These are phyloP conservation scores for Cordyceps fumosorosea DNA, from an alignment of 2,329 filamentous ascomycete species.

Conservation along the genomic window DNA sequence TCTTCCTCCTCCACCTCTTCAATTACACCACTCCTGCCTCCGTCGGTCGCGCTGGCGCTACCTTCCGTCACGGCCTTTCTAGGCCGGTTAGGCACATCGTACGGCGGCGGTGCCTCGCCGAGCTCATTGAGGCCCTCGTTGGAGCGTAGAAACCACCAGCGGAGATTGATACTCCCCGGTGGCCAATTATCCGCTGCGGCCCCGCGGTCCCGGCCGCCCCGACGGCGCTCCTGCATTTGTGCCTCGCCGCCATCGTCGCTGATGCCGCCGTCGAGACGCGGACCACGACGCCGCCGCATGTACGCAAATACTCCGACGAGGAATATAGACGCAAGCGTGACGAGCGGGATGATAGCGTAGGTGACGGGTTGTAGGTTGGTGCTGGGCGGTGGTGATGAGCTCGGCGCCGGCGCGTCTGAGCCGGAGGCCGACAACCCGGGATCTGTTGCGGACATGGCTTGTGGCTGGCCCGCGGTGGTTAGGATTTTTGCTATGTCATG, in stretches of 20 bases:
- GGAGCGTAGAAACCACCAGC: constrained; percentile 18
- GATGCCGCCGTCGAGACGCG: constrained; percentile 7
- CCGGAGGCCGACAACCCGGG: background rate
- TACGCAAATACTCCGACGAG: constrained; percentile 35
- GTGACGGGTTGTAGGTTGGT: constrained; percentile 41
- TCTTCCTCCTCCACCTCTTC: background rate
- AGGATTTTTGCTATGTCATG: background rate
- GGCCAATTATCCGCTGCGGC: background rate
- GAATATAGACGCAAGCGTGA: constrained; percentile 36
- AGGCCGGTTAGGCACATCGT: constrained; percentile 32
- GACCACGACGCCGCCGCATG: constrained; percentile 32
- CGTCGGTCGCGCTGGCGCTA: background rate
- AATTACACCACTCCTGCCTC: background rate
- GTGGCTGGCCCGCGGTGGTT: background rate
- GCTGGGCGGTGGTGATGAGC: background rate
- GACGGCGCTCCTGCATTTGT: constrained; percentile 12
- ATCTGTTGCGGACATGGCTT: constrained; percentile 3
- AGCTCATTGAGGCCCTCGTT: constrained; percentile 56
- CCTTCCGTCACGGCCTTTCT: constrained; percentile 15
- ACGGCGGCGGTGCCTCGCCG: constrained; percentile 60
- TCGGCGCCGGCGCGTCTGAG: background rate
- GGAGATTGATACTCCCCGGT: background rate
- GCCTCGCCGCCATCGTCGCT: background rate
- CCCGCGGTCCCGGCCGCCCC: background rate
- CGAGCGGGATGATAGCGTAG: constrained; percentile 47